Base-by-base conservation (phyloP, 2,329 filamentous ascomycete genomes). In the Ceratocystis destructans region DNA sequence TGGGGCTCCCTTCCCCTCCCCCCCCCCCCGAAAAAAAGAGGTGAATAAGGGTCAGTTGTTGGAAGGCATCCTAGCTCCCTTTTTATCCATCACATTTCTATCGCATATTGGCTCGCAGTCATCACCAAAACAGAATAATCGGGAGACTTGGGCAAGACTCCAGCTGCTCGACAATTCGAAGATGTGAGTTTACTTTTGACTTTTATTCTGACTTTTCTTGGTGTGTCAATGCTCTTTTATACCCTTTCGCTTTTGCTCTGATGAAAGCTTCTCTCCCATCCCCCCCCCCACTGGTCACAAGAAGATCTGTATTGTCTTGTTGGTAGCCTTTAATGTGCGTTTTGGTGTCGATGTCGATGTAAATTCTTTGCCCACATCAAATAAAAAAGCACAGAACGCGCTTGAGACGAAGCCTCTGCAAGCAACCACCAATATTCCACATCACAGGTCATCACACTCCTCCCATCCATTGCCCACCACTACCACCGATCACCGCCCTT, bases 51-150 rank as follows among this genome's bases (percentile, higher is more conserved):
- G 53, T 12, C 37, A 41, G 46, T 57, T 28, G 17, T 57, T 33
- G 17, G 12, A 41, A 25, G 25, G 25, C 53, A 57, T 57, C 53
- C 53, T 57, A 57, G 20, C 53, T 57, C 53, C 53, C 53, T 57
- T 57, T 57, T 57, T 57, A 57, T 57, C 53, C 53, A 28, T 57
- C 53, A 57, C 25, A 28, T 57, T 57, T 57, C 53, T 57, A 57
- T 50, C 53, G 53, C 53, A 57, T 57, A 33, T 57, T 57, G 53
- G 31, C 33, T 57, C 25, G 25, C 53, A 57, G 53, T 57, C 53
- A 57, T 15, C 53, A 31, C 8, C 31, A 28, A 28, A 28, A 17
- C 53, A 28, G 22, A 22, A 28, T 20, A 57, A 17, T 12, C 10
- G 37, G 37, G 37, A 41, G 37, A 41, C 37, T 41, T 41, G 37